Evolutionary conservation across 306 rosid species (phyloP).

Genomic region (Castanospermum australe): DNA sequence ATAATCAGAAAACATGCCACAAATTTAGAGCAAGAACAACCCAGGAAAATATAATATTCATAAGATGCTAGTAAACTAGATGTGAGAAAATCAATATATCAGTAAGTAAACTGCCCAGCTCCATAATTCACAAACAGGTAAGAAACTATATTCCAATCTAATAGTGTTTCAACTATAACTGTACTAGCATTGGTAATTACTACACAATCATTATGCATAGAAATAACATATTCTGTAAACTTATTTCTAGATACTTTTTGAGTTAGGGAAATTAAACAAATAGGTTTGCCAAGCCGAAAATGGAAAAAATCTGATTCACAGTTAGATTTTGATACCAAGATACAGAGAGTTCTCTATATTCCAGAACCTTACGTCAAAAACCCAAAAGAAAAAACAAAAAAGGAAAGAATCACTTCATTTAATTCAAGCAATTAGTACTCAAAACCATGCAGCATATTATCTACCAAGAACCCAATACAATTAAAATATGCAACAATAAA

Average conservation of each 20-base stretch:
- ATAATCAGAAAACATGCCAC: constrained; percentile 4
- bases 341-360: background rate
- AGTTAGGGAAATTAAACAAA: constrained; percentile 9
- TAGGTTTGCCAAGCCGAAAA: constrained; percentile 1
- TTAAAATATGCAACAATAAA: background rate
- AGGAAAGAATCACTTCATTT: background rate
- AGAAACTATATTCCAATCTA: constrained; percentile 3
- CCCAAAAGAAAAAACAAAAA: background rate
- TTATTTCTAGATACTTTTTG: background rate
- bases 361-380: background rate
- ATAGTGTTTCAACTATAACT: constrained; percentile 3
- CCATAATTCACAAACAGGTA: constrained; percentile 22
- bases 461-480: constrained; percentile 10
- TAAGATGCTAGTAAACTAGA: constrained; percentile 2
- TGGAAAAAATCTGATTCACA: background rate
- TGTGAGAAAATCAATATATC: constrained; percentile 2
- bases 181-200: background rate
- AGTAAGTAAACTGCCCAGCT: constrained; percentile 1
- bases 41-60: background rate
- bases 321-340: background rate
- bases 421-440: constrained; percentile 5
- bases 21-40: background rate
- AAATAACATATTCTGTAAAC: constrained; percentile 3
- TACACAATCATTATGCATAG: background rate
- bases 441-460: constrained; percentile 17